phyloP scores from a whole-genome alignment of 805 yeast genomes.

The Maudiozyma barnettii region DNA sequence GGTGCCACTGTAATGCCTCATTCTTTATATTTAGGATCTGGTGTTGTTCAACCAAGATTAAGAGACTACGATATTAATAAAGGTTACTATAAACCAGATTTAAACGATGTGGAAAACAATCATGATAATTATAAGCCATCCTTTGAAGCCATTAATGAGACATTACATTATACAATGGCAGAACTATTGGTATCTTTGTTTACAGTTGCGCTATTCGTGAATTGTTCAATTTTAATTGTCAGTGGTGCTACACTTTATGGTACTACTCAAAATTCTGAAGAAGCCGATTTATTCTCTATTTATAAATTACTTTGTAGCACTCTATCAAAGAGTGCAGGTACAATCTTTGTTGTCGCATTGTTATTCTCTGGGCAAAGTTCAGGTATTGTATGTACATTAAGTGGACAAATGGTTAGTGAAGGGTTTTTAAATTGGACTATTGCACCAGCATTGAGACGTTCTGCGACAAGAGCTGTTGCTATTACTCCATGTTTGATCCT shows the following conservation, averaged over 20 bases:
- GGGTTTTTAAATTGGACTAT: constrained; percentile 78
- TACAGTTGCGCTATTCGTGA: constrained; percentile 85
- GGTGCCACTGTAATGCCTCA: constrained; percentile 98
- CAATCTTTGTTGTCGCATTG: constrained; percentile 75
- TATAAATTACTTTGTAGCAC: constrained; percentile 53
- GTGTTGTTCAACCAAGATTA: constrained; percentile 77
- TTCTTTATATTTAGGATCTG: constrained; percentile 77
- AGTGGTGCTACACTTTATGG: constrained; percentile 79
- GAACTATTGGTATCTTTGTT: constrained; percentile 76
- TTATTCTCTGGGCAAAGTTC: constrained; percentile 86
- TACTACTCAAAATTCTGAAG: constrained; percentile 45
- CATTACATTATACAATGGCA: constrained; percentile 72
- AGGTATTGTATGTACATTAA: constrained; percentile 88
- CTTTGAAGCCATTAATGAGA: constrained; percentile 67
- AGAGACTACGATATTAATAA: constrained; percentile 64
- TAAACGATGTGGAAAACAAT: constrained; percentile 28
- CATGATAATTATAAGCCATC: constrained; percentile 61
- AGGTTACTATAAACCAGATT: constrained; percentile 46
- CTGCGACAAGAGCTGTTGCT: constrained; percentile 75
- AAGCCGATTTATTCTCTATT: constrained; percentile 78
- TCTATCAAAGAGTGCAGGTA: constrained; percentile 70
- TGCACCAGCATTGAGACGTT: constrained; percentile 71
- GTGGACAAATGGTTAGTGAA: constrained; percentile 92
- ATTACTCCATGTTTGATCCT: constrained; percentile 77
- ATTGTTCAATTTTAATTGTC: constrained; percentile 79